These are phyloP conservation scores for Ophiostoma montium DNA, from an alignment of 2,329 filamentous ascomycete species.

Conservation along the genomic window DNA sequence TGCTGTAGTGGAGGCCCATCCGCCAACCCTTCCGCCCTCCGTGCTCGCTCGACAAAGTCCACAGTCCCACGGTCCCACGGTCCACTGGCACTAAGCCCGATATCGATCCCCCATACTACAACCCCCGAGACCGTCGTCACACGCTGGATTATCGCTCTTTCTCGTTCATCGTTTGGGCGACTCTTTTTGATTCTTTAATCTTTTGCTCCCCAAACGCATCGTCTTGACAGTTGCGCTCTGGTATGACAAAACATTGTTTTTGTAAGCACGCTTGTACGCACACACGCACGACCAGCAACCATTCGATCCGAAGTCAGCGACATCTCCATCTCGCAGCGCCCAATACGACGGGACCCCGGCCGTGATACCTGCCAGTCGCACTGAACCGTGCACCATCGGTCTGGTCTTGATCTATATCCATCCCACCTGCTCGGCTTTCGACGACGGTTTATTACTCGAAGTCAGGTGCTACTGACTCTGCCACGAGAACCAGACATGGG, in stretches of 20 bases:
- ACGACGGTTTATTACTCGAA: not conserved
- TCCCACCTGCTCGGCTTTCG: not conserved
- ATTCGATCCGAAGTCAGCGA: too few species aligned
- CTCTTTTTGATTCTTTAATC: not conserved
- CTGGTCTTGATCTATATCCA: not conserved
- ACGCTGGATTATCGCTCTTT: not conserved
- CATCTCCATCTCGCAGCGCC: not conserved
- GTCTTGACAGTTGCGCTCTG: too few species aligned
- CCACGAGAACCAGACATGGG: not conserved
- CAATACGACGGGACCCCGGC: not conserved
- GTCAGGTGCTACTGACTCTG: not conserved
- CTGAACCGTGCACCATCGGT: slow-evolving; percentile 3
- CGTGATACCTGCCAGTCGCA: not conserved
- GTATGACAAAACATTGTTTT: too few species aligned
- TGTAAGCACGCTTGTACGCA: too few species aligned
- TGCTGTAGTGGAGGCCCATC: too few species aligned
- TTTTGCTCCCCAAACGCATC: not conserved
- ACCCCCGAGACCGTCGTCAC: not conserved
- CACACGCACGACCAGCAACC: too few species aligned
- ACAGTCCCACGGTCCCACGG: too few species aligned
- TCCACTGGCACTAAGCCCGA: slow-evolving; percentile 2
- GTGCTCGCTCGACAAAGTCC: not conserved
- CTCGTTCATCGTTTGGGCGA: not conserved
- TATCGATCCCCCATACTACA: slow-evolving; percentile 1
- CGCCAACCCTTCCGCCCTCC: not conserved